Percentiles rank a stretch among this genome's conserved stretches.
Evolutionary conservation across 2,329 filamentous ascomycete genomes (phyloP).

Genomic region (Penicillium paneum): DNA sequence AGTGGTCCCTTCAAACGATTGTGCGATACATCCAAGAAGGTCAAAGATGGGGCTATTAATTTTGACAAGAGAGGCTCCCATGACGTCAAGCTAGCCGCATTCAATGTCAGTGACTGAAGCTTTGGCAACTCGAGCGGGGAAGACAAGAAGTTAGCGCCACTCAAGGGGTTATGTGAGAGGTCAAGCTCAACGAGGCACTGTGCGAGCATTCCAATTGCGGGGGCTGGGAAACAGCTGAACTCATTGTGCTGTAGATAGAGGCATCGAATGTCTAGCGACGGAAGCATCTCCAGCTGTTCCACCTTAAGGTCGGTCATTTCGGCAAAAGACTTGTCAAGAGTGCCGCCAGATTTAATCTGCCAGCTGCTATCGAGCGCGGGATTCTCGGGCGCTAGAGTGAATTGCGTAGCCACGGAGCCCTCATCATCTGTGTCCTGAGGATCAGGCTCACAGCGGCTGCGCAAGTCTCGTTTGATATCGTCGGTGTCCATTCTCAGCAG

Average conservation of each 20-base stretch:
- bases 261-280: constrained; percentile 50
- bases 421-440: constrained; percentile 39
- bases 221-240: constrained; percentile 65
- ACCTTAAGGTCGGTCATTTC: constrained; percentile 55
- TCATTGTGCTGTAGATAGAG: constrained; percentile 75
- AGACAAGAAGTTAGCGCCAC: constrained; percentile 62
- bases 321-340: constrained; percentile 68
- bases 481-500: constrained; percentile 76
- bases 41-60: constrained; percentile 70
- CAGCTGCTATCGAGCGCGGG: constrained; percentile 32
- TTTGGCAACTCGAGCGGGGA: constrained; percentile 67
- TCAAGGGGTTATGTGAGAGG: constrained; percentile 70
- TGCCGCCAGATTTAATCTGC: constrained; percentile 39
- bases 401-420: constrained; percentile 41
- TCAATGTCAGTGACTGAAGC: constrained; percentile 73
- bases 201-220: constrained; percentile 67
- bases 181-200: constrained; percentile 69
- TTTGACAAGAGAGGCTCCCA: constrained; percentile 63
- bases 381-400: constrained; percentile 46
- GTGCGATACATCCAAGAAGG: constrained; percentile 74
- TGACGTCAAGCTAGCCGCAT: constrained; percentile 69
- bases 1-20: constrained; percentile 72
- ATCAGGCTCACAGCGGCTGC: constrained; percentile 59
- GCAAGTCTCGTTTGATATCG: constrained; percentile 73
- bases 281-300: constrained; percentile 47